A percentile compares a stretch with the other conserved stretches of the same genome.
These are phyloP conservation scores for Aspergillus sp. DNA, from an alignment of 2,329 filamentous ascomycete species.

Conservation along the genomic window DNA sequence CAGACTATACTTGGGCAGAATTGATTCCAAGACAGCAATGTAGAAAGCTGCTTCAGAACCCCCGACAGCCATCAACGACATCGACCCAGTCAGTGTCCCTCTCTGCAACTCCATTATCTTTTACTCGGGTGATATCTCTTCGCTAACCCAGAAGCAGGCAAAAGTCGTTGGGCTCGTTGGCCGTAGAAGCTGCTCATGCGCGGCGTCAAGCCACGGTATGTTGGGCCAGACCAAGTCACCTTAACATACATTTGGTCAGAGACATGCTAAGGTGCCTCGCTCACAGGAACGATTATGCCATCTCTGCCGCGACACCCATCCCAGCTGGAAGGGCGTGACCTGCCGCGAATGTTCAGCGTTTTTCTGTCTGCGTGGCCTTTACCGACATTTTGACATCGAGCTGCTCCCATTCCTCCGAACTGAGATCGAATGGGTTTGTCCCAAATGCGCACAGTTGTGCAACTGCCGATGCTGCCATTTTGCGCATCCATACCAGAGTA, in stretches of 20 bases:
- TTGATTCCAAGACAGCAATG: conserved; percentile 29
- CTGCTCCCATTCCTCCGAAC: conserved; percentile 29
- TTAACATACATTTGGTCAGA: background rate
- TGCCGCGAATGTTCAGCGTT: conserved; percentile 35
- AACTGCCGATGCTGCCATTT: conserved; percentile 40
- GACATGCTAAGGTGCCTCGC: conserved; percentile 1
- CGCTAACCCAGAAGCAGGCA: conserved; percentile 6
- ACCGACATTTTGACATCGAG: conserved; percentile 36
- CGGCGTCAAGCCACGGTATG: conserved; percentile 22
- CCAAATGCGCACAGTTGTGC: conserved; percentile 34
- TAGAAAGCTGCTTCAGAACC: conserved; percentile 17
- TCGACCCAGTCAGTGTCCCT: too few relatives aligned
- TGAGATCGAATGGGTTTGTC: conserved; percentile 30
- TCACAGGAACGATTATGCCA: conserved; percentile 33
- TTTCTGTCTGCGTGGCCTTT: conserved; percentile 36
- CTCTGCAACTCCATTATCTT: background rate
- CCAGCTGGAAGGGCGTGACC: conserved; percentile 34
- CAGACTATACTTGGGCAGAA: conserved; percentile 34
- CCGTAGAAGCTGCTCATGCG: conserved; percentile 24
- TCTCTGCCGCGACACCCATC: conserved; percentile 35
- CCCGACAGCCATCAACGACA: too few relatives aligned
- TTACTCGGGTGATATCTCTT: too few relatives aligned
- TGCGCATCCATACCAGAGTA: conserved; percentile 30
- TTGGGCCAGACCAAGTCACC: background rate
- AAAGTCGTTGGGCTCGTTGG: conserved; percentile 20